A percentile compares a stretch with the other conserved stretches of the same genome.
phyloP scores from a whole-genome alignment of 371 early-diverging fungal genomes.

The Mucor lusitanicus region DNA sequence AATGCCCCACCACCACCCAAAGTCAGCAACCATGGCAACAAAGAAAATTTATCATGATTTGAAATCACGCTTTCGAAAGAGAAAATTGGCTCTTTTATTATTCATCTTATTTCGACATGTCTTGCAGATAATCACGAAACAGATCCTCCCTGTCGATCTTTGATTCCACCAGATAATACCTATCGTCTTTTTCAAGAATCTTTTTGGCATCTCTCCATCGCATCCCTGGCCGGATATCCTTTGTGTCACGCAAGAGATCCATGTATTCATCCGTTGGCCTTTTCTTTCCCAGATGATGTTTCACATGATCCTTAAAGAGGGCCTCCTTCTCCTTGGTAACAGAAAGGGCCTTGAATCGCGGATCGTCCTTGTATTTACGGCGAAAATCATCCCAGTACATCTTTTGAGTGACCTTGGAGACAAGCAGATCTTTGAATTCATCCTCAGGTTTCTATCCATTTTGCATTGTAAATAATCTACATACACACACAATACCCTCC shows the following conservation, averaged over 20 bases:
- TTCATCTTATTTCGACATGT: conserved; percentile 11
- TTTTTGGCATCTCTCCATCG: conserved; percentile 61
- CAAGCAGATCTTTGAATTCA: conserved; percentile 52
- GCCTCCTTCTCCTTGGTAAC: conserved; percentile 51
- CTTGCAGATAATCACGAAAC: conserved; percentile 60
- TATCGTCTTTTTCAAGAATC: conserved; percentile 56
- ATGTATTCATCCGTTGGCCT: conserved; percentile 46
- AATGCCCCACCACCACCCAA: background rate
- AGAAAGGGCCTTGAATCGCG: conserved; percentile 50
- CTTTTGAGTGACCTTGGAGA: conserved; percentile 42
- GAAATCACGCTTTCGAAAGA: background rate
- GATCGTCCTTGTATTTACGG: conserved; percentile 61
- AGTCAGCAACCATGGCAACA: background rate
- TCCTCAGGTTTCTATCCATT: conserved; percentile 47
- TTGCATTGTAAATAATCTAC: background rate
- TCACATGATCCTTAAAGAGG: conserved; percentile 60
- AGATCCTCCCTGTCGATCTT: conserved; percentile 61
- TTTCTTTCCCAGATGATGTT: conserved; percentile 31
- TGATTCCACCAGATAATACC: conserved; percentile 59
- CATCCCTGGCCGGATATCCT: conserved; percentile 47
- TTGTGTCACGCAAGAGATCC: conserved; percentile 47
- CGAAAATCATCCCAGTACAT: conserved; percentile 69
- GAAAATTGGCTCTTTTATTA: background rate
- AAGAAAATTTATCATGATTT: background rate
- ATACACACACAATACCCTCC: conserved; percentile 1